A percentile compares a stretch with the other conserved stretches of the same genome.
phyloP scores from a whole-genome alignment of 106 monocot species.

The Cymbidium sinense region DNA sequence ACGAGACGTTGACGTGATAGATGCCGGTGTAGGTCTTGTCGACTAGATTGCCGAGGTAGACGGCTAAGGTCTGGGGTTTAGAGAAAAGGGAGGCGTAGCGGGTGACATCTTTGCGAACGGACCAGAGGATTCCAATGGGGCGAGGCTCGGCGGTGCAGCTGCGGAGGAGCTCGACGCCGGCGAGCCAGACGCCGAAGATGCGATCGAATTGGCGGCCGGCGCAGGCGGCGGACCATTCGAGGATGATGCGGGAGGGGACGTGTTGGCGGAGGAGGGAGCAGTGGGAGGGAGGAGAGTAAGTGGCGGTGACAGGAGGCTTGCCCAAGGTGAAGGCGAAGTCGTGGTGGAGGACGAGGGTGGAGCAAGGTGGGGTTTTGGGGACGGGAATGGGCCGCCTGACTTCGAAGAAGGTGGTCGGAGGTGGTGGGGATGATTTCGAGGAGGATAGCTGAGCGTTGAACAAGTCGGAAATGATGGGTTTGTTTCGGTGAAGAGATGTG shows the following conservation, averaged over 20 bases:
- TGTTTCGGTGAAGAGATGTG: background rate
- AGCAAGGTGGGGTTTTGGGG: slow-evolving; percentile 32
- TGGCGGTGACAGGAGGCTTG: slow-evolving; percentile 37
- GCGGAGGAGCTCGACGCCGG: slow-evolving; percentile 80
- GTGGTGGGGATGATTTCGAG: background rate
- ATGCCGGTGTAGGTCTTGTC: slow-evolving; percentile 18
- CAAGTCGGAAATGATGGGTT: no score
- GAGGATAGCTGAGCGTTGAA: no score
- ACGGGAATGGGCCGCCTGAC: slow-evolving; percentile 38
- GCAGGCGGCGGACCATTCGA: slow-evolving; percentile 72
- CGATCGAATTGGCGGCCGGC: slow-evolving; percentile 86
- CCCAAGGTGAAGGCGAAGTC: slow-evolving; percentile 53
- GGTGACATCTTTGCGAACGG: slow-evolving; percentile 51
- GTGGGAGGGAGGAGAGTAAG: slow-evolving; percentile 36
- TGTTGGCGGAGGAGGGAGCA: slow-evolving; percentile 40
- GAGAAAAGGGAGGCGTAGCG: slow-evolving; percentile 38
- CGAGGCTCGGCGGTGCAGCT: slow-evolving; percentile 97
- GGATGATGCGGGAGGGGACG: slow-evolving; percentile 42
- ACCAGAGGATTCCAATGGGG: slow-evolving; percentile 43
- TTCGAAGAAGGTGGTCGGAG: slow-evolving; percentile 51
- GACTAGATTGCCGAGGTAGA: slow-evolving; percentile 45
- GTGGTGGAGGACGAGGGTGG: slow-evolving; percentile 50
- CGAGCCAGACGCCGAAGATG: slow-evolving; percentile 86
- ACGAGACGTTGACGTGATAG: slow-evolving; percentile 19
- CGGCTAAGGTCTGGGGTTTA: slow-evolving; percentile 29